Evolutionary conservation across 495 filamentous ascomycete genomes (phyloP).

Genomic region (Tuber umbilicatum): DNA sequence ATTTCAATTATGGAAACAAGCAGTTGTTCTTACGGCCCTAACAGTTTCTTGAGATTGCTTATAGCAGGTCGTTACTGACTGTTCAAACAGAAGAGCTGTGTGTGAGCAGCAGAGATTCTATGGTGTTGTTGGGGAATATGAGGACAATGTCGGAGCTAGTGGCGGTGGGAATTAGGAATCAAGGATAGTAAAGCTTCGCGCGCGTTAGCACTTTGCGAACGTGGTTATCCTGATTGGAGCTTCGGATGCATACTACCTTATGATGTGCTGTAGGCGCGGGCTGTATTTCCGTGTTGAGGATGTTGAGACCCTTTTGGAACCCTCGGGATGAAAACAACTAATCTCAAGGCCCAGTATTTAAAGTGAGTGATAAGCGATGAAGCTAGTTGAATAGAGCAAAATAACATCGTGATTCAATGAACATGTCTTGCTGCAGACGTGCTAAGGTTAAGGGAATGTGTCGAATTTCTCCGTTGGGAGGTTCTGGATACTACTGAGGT

Average conservation of each 20-base stretch:
- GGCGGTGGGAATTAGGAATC: background rate
- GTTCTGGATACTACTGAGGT: background rate
- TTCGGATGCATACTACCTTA: background rate
- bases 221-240: background rate
- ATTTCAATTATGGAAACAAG: too few species aligned
- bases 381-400: background rate
- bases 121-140: background rate
- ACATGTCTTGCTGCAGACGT: background rate
- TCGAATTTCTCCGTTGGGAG: background rate
- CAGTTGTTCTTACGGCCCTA: too few species aligned
- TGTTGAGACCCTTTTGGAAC: background rate
- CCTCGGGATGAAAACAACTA: background rate
- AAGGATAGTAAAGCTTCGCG: background rate
- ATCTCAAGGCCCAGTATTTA: background rate
- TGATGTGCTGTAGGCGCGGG: background rate
- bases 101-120: background rate
- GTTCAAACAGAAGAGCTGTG: background rate
- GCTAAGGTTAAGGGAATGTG: background rate
- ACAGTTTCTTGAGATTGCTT: too few species aligned
- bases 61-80: background rate
- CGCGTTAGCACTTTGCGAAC: background rate
- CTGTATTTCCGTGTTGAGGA: background rate
- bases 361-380: background rate
- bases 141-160: background rate
- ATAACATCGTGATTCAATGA: background rate